Conservation (phyloP, 768 basidiomycete species). For the Mycena maculata region DNA sequence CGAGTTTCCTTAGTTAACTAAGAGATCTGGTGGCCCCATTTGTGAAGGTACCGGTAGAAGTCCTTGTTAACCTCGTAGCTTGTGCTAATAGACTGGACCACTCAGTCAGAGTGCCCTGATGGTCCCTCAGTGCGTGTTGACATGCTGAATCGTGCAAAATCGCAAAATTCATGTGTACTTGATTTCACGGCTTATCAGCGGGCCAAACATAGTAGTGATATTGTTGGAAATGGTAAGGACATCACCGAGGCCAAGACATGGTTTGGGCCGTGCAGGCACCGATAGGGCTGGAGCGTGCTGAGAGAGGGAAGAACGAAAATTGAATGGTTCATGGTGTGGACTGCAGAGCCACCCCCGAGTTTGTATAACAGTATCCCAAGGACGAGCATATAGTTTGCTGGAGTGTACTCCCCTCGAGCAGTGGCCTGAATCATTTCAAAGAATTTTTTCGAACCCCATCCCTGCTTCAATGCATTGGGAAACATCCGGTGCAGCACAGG, state of each 20-base stretch:
- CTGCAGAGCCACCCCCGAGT: conserved; percentile 44
- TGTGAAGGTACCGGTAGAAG: no score
- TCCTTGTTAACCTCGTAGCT: no score
- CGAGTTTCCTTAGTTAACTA: no score
- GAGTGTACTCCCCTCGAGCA: conserved; percentile 35
- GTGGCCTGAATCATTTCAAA: conserved; percentile 31
- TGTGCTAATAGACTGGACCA: no score
- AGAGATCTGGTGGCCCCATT: no score
- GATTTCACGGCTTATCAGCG: no score
- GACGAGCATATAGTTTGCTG: conserved; percentile 36
- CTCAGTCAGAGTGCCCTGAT: no score
- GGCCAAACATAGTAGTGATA: conserved; percentile 39
- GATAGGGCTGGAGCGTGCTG: conserved; percentile 25
- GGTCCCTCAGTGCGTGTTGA: no score
- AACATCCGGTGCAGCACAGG: conserved; percentile 44
- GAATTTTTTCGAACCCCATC: conserved; percentile 32
- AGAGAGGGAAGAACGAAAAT: conserved; percentile 37
- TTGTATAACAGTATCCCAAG: conserved; percentile 42
- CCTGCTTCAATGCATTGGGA: conserved; percentile 27
- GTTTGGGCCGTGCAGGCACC: conserved; percentile 26
- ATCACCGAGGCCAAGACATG: conserved; percentile 33
- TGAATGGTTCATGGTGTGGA: conserved; percentile 44
- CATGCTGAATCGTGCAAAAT: no score
- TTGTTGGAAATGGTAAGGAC: conserved; percentile 38
- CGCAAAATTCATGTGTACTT: no score